Base-by-base conservation (phyloP, 805 yeast genomes). In the Pichia occidentalis region DNA sequence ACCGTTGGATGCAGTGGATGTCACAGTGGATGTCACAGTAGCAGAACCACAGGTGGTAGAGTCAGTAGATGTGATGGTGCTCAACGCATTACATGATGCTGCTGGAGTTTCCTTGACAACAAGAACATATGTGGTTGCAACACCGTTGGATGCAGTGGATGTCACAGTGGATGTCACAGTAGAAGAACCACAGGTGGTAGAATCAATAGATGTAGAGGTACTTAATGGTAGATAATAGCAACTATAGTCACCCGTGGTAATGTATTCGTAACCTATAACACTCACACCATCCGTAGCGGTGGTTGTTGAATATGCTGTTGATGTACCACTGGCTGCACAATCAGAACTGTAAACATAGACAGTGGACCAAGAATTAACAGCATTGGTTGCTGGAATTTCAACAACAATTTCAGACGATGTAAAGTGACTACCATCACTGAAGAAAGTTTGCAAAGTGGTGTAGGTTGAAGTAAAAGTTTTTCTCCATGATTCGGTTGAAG, bases 341-440 rank as follows among this genome's bases (percentile, higher is more conserved):
- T 17, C 29, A n/a, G 27, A 5, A 12, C 8, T 23, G 2, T 29
- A 17, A 6, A 29, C 8, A 5, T 26, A 27, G 16, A 25, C 14
- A 2, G 39, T 34, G 2, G 29, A n/a, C 39, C 39, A 36, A 8
- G 29, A 29, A 14, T 25, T 19, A 13, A 29, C 12, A 14, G 24
- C 16, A 13, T 19, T 17, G 7, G 13, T 13, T 12, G n/a, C 26
- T 7, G 37, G 43, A 17, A 23, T 23, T 30, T 39, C 31, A 25
- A 42, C 39, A 31, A 34, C 13, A 7, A 38, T 20, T 16, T 24
- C 23, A 26, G 39, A 23, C 9, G 36, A 17, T 7, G 43, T 40
- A 4, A 26, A 11, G 23, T 31, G 35, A 17, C 30, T 35, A 37
- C 21, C 38, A 21, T 19, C 23, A 12, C 29, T 25, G 8, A 17